phyloP scores from a whole-genome alignment of 2,329 filamentous ascomycete genomes.

The Trichoderma brevicompactum region DNA sequence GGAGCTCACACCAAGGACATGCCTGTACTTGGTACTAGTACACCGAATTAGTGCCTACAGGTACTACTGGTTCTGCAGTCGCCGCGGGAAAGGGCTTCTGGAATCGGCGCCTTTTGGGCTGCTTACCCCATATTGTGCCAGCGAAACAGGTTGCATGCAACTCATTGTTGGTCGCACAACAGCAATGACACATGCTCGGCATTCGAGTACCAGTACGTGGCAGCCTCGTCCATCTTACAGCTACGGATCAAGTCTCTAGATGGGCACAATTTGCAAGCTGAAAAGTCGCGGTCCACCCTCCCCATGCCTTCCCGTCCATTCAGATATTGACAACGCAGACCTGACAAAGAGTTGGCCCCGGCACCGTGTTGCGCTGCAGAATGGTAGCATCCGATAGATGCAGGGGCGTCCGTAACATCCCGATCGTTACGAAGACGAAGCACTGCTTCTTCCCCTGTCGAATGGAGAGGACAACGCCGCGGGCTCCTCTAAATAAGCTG shows the following conservation, averaged over 20 bases:
- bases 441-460: not conserved
- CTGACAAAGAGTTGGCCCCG: not conserved
- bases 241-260: not conserved
- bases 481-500: constrained; percentile 13
- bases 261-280: constrained; percentile 16
- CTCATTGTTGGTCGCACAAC: constrained; percentile 1
- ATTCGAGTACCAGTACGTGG: not conserved
- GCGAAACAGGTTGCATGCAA: not conserved
- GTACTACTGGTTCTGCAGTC: not conserved
- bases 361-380: constrained; percentile 20
- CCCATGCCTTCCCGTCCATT: constrained; percentile 12
- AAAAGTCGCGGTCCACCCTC: constrained; percentile 1
- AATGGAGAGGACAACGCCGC: not conserved
- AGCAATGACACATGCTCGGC: constrained; percentile 8
- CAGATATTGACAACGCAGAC: constrained; percentile 22
- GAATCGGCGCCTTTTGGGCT: not conserved
- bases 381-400: constrained; percentile 11
- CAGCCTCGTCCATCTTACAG: not conserved
- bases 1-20: no score
- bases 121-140: not conserved
- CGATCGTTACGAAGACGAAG: constrained; percentile 8
- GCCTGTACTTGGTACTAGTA: not conserved
- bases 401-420: constrained; percentile 13
- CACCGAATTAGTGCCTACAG: not conserved
- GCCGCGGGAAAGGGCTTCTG: constrained; percentile 1